Evolutionary conservation across 345 rosid species (phyloP).

Genomic region (Hirschfeldia incana): DNA sequence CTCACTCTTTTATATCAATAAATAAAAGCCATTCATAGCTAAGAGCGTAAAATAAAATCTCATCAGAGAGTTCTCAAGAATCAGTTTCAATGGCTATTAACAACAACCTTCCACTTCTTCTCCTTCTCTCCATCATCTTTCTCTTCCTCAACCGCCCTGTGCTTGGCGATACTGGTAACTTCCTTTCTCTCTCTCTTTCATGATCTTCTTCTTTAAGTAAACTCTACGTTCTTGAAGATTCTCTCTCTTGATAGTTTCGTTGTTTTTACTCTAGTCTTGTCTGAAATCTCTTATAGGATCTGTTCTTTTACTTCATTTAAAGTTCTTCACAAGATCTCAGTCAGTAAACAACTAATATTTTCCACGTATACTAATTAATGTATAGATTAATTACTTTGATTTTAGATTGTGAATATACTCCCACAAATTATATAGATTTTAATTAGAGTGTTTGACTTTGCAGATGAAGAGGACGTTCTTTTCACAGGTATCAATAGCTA

Average conservation of each 20-base stretch:
- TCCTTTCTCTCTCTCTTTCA: background rate
- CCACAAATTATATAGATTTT: background rate
- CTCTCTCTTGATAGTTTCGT: background rate
- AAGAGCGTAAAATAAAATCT: background rate
- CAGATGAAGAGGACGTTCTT: conserved; percentile 73
- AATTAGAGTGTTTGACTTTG: conserved; percentile 19
- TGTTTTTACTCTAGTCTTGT: background rate
- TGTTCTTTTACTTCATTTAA: conserved; percentile 7
- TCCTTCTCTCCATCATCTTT: conserved; percentile 41
- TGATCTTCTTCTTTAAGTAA: background rate
- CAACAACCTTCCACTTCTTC: conserved; percentile 23
- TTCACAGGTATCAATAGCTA: conserved; percentile 71
- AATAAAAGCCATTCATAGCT: conserved; percentile 1
- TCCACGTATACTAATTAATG: background rate
- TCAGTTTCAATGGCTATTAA: conserved; percentile 51
- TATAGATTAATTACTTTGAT: background rate
- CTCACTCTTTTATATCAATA: conserved; percentile 8
- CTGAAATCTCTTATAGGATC: conserved; percentile 12
- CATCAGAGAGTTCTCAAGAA: background rate
- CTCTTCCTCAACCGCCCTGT: conserved; percentile 43
- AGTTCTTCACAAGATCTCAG: conserved; percentile 5
- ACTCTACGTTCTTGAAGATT: background rate
- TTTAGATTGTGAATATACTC: background rate
- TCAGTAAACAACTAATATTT: background rate
- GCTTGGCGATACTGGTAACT: conserved; percentile 44